phyloP scores from a whole-genome alignment of 306 rosid species.

The Fragaria iinumae region DNA sequence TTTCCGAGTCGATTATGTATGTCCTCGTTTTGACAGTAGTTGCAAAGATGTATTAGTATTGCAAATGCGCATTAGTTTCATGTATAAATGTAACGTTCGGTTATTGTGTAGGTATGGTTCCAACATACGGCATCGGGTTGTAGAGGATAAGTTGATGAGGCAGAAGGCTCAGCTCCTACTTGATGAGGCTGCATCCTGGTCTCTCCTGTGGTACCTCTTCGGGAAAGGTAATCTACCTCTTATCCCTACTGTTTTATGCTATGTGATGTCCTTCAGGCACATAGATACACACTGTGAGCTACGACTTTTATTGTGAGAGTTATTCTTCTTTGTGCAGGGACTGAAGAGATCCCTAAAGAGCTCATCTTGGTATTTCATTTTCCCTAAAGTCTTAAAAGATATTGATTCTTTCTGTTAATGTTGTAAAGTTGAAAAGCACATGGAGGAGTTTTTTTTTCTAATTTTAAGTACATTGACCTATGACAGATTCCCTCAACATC shows the following conservation, averaged over 20 bases:
- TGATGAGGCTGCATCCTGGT: slow-evolving; percentile 98
- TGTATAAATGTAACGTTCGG: not conserved
- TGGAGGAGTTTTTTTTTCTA: not conserved
- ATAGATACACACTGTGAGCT: not conserved
- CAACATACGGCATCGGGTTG: slow-evolving; percentile 63
- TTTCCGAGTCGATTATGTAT: slow-evolving; percentile 82
- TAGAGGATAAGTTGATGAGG: slow-evolving; percentile 92
- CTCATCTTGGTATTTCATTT: slow-evolving; percentile 60
- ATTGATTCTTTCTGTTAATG: not conserved
- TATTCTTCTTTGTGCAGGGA: slow-evolving; percentile 57
- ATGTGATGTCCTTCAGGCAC: not conserved
- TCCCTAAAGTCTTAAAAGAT: not conserved
- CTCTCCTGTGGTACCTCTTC: slow-evolving; percentile 90
- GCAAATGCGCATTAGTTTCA: slow-evolving; percentile 18
- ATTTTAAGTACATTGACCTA: slow-evolving; percentile 26
- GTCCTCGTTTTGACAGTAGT: slow-evolving; percentile 22
- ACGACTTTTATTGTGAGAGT: slow-evolving; percentile 12
- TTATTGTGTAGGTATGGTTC: slow-evolving; percentile 58
- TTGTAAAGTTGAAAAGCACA: not conserved
- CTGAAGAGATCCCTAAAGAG: slow-evolving; percentile 78
- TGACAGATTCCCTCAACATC: slow-evolving; percentile 80
- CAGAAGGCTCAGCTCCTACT: slow-evolving; percentile 90
- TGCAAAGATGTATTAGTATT: slow-evolving; percentile 9
- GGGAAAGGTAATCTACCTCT: slow-evolving; percentile 76
- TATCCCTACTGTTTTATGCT: slow-evolving; percentile 18